Evolutionary conservation across 371 early-diverging fungal genomes (phyloP).

Genomic region (Dichotomocladium elegans): DNA sequence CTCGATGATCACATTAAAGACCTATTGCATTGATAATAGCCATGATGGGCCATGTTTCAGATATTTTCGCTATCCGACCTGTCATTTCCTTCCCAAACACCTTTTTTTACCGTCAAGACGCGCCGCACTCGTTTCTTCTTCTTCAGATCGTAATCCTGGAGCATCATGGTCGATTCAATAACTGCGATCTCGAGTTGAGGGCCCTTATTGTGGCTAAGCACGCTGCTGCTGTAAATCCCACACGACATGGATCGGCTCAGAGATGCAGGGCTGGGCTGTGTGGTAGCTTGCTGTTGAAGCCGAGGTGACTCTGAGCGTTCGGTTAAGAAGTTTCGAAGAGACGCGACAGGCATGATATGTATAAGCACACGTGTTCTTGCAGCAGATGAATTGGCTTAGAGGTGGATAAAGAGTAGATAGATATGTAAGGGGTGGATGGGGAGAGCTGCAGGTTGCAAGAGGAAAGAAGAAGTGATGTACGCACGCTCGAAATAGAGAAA

Average conservation of each 20-base stretch:
- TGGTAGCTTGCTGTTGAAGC: too few species aligned
- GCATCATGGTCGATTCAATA: slow-evolving; percentile 27
- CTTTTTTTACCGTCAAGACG: slow-evolving; percentile 16
- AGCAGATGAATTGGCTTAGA: too few species aligned
- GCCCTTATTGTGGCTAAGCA: slow-evolving; percentile 6
- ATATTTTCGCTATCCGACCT: slow-evolving; percentile 13
- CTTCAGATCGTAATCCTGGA: slow-evolving; percentile 17
- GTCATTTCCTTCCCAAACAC: neutral
- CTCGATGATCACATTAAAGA: slow-evolving; percentile 55
- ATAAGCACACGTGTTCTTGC: too few species aligned
- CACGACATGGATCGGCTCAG: neutral
- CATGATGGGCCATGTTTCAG: slow-evolving; percentile 18
- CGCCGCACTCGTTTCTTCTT: slow-evolving; percentile 21
- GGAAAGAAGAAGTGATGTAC: too few species aligned
- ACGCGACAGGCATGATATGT: too few species aligned
- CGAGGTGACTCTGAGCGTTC: too few species aligned
- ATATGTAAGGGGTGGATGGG: too few species aligned
- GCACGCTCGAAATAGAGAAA: too few species aligned
- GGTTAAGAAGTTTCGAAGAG: too few species aligned
- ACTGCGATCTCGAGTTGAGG: slow-evolving; percentile 26
- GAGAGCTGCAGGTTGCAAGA: too few species aligned
- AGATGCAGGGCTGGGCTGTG: too few species aligned
- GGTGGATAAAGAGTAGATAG: too few species aligned
- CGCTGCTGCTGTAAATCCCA: neutral
- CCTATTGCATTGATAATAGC: slow-evolving; percentile 29